Conservation (phyloP, 1,284 basidiomycete genomes). For the Quambalaria eucalypti region DNA sequence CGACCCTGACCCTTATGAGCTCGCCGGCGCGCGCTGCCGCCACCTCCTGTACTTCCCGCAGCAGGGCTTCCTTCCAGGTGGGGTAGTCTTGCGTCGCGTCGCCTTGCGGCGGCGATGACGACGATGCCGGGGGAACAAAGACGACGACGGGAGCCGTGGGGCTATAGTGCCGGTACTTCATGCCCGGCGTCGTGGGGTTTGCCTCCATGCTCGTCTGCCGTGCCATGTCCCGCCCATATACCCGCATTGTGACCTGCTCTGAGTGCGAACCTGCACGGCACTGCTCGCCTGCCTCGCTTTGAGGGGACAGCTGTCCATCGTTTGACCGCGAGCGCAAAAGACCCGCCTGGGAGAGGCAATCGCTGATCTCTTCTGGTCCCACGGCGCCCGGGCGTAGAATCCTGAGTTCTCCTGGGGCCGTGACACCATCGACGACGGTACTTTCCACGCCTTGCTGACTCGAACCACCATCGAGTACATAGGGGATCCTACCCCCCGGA, state of each 20-base stretch:
- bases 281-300: neutral
- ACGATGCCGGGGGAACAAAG: conserved; percentile 5
- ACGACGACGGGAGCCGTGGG: conserved; percentile 52
- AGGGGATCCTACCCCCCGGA: conserved; percentile 50
- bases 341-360: conserved; percentile 10
- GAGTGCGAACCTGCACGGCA: neutral
- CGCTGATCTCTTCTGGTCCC: conserved; percentile 64
- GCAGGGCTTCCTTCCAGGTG: neutral
- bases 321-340: neutral
- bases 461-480: conserved; percentile 85
- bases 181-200: conserved; percentile 86
- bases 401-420: conserved; percentile 57
- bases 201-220: conserved; percentile 21
- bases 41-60: neutral
- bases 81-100: neutral
- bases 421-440: conserved; percentile 77
- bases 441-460: conserved; percentile 88
- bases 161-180: conserved; percentile 98
- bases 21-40: neutral
- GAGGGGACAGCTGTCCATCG: neutral
- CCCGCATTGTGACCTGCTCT: conserved; percentile 15
- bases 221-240: conserved; percentile 41
- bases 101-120: neutral
- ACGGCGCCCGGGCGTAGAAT: conserved; percentile 86
- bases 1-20: conserved; percentile 52